Evolutionary conservation across 345 rosid genomes (phyloP).

Genomic region (Cardiospermum halicacabum): DNA sequence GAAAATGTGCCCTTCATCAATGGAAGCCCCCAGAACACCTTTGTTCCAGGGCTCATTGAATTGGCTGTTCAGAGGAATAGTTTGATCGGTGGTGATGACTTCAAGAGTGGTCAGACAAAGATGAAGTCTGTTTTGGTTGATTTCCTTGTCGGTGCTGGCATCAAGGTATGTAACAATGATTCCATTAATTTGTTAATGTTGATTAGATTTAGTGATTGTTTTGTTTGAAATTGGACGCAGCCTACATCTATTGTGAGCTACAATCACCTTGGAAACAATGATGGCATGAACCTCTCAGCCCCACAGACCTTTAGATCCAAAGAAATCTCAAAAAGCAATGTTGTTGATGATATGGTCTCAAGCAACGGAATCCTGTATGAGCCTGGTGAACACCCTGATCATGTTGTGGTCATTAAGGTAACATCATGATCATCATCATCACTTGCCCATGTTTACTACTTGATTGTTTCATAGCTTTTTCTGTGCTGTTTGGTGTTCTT

Average conservation of each 20-base stretch:
- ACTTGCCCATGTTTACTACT: no score
- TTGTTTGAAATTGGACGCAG: slow-evolving; percentile 29
- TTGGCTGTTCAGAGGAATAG: slow-evolving; percentile 76
- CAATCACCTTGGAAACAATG: slow-evolving; percentile 96
- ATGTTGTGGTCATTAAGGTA: slow-evolving; percentile 98
- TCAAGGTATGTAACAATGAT: slow-evolving; percentile 85
- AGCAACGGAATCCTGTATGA: slow-evolving; percentile 87
- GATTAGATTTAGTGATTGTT: no score
- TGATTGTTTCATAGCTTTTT: no score
- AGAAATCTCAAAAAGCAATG: slow-evolving; percentile 96
- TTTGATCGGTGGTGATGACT: slow-evolving; percentile 96
- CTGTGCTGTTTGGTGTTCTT: no score
- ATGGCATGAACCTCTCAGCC: slow-evolving; percentile 96
- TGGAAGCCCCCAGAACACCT: slow-evolving; percentile 98
- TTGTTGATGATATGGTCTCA: slow-evolving; percentile 95
- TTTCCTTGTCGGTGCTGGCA: slow-evolving; percentile 98
- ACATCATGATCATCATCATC: not conserved
- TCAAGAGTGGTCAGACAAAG: slow-evolving; percentile 99
- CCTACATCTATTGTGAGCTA: slow-evolving; percentile 97
- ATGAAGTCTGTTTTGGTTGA: slow-evolving; percentile 93
- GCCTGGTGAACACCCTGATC: slow-evolving; percentile 98
- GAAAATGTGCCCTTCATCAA: slow-evolving; percentile 93
- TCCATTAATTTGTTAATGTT: no score
- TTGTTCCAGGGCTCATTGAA: slow-evolving; percentile 96
- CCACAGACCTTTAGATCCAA: slow-evolving; percentile 96